Percentiles rank a stretch among this genome's conserved stretches.
Evolutionary conservation across 2,329 filamentous ascomycete species (phyloP).

Genomic region (Colletotrichum zoysiae): DNA sequence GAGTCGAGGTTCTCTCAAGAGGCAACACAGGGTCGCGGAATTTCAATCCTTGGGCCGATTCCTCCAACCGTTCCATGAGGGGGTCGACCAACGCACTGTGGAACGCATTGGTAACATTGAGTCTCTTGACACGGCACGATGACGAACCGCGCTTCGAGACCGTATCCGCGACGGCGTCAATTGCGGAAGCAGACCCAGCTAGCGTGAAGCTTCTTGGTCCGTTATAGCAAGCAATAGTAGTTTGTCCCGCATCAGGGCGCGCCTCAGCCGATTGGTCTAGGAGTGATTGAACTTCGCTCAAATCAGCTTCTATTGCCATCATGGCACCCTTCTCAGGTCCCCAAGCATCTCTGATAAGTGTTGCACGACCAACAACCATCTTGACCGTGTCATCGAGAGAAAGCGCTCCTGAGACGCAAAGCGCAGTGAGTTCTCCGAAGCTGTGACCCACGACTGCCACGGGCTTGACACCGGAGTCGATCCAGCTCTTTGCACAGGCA

Average conservation of each 20-base stretch:
- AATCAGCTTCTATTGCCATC: conserved; percentile 53
- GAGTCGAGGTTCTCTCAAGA: conserved; percentile 2
- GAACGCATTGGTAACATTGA: conserved; percentile 62
- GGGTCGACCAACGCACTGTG: conserved; percentile 58
- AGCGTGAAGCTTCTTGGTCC: conserved; percentile 57
- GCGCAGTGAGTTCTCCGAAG: conserved; percentile 57
- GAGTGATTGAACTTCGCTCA: conserved; percentile 13
- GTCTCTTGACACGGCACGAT: conserved; percentile 50
- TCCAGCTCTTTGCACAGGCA: conserved; percentile 51
- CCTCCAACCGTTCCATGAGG: conserved; percentile 47
- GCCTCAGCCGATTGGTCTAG: neutral
- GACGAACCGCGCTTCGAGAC: neutral
- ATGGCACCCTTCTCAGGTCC: conserved; percentile 54
- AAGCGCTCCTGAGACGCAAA: conserved; percentile 52
- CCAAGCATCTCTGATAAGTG: conserved; percentile 50
- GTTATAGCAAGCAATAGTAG: conserved; percentile 62
- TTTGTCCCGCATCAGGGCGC: conserved; percentile 40
- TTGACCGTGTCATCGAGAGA: conserved; percentile 49
- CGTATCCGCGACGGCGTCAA: conserved; percentile 47
- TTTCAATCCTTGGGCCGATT: conserved; percentile 42
- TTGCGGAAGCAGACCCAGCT: conserved; percentile 51
- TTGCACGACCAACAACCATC: conserved; percentile 48
- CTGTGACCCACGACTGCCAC: conserved; percentile 48
- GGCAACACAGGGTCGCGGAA: conserved; percentile 9
- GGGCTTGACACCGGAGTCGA: conserved; percentile 49